Evolutionary conservation across 331 rosid species (phyloP).

Genomic region (Quercus lobata): DNA sequence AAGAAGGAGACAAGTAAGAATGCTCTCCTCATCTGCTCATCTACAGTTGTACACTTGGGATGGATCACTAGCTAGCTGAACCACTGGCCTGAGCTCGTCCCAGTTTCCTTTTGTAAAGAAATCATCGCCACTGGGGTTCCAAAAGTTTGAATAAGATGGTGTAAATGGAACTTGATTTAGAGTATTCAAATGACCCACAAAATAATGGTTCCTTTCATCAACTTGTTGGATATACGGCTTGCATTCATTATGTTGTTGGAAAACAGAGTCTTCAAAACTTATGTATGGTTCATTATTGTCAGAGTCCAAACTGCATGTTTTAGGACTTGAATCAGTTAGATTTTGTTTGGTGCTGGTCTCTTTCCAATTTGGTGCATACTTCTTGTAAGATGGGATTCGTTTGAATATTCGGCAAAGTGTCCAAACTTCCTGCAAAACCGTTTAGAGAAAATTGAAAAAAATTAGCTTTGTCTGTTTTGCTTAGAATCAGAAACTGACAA

Average conservation of each 20-base stretch:
- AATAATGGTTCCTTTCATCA: conserved; percentile 28
- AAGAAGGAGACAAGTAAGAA: background rate
- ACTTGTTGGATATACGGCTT: conserved; percentile 26
- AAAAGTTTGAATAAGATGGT: conserved; percentile 27
- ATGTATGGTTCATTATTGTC: conserved; percentile 25
- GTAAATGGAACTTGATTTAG: conserved; percentile 21
- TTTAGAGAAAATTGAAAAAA: background rate
- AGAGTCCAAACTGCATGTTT: conserved; percentile 53
- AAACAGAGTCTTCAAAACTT: conserved; percentile 33
- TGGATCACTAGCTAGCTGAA: conserved; percentile 57
- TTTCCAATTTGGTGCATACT: conserved; percentile 39
- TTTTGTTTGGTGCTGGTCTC: conserved; percentile 17
- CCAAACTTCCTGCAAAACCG: conserved; percentile 83
- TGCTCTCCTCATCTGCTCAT: background rate
- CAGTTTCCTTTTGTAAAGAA: conserved; percentile 50
- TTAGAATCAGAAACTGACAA: background rate
- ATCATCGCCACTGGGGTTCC: conserved; percentile 36
- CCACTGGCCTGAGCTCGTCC: conserved; percentile 72
- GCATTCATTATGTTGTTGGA: conserved; percentile 30
- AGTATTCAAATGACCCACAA: conserved; percentile 20
- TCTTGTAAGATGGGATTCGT: conserved; percentile 58
- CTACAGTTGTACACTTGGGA: conserved; percentile 34
- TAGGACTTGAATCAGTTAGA: conserved; percentile 38
- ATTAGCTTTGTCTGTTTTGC: background rate
- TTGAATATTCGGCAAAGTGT: conserved; percentile 83